These are phyloP conservation scores for Boletellus emodensis DNA, from an alignment of 768 basidiomycete species.

Conservation along the genomic window DNA sequence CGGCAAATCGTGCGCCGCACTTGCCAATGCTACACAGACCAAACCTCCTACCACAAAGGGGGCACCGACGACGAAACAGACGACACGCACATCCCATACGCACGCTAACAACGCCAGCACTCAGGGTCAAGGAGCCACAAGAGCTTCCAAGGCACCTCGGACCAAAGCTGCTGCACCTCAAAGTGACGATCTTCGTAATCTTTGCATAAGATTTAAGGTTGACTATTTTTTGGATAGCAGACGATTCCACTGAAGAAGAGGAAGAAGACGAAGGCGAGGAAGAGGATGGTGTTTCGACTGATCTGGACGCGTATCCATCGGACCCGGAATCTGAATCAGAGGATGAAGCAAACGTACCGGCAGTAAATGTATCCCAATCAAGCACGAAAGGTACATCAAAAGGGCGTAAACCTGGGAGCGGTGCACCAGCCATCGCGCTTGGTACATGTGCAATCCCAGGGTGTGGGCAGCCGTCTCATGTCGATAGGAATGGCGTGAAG, in stretches of 20 bases:
- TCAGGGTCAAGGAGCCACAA: constrained; percentile 4
- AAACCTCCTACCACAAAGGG: constrained; percentile 16
- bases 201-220: constrained; percentile 9
- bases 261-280: constrained; percentile 24
- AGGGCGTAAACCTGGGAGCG: constrained; percentile 10
- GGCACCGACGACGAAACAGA: constrained; percentile 17
- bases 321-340: constrained; percentile 26
- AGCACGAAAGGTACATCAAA: constrained; percentile 5
- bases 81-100: constrained; percentile 7
- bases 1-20: constrained; percentile 57
- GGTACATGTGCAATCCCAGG: constrained; percentile 53
- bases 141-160: constrained; percentile 14
- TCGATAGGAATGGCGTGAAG: constrained; percentile 49
- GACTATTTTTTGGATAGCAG: constrained; percentile 12
- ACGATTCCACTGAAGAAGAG: constrained; percentile 24
- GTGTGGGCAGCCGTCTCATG: constrained; percentile 54
- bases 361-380: constrained; percentile 5
- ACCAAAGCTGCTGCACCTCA: constrained; percentile 11
- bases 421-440: constrained; percentile 10
- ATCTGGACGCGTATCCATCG: constrained; percentile 32
- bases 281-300: constrained; percentile 20
- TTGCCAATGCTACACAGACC: constrained; percentile 33
- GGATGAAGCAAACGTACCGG: constrained; percentile 14
- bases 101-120: constrained; percentile 1
- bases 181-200: constrained; percentile 17